Evolutionary conservation across 108 stramenopile genomes (phyloP), one percentile per base, ranked within the genome.

Genomic region (Nitzschia sp.): DNA sequence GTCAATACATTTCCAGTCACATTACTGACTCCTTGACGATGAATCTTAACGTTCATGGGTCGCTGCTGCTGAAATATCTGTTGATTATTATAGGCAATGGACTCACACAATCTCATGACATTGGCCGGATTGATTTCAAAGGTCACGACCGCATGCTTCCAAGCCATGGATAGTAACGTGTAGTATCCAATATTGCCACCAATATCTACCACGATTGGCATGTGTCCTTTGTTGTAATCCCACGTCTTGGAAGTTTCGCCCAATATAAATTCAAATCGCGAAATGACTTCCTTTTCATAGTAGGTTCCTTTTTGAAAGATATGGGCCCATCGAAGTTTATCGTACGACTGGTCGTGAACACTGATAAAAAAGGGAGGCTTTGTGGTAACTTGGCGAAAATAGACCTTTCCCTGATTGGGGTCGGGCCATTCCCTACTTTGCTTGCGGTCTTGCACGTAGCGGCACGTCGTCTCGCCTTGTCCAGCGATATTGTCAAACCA

Each of bases 51-150:
- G 8, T 38, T 26, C 2, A 34, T 34, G 9, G 56, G 45, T 15
- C 29, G 36, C n/a, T 8, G 15, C 8, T 11, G 38, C 15, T 42
- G 11, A 8, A 15, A 42, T 11, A 42, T 11, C 15, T 15, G 11
- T 11, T 42, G 15, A 11, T 42, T 15, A 42, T 29, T 30, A 68
- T 71, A 74, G 19, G 33, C 38, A 9, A 79, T 15, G 19, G 73
- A 70, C 59, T 79, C 68, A 31, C 78, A 79, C 3, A 70, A 6
- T 55, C 78, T 46, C 1, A 54, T n/a, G 26, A 28, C 27, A 59
- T 68, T 79, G 1, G 29, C 26, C 0, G 54, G 68, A 51, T 70
- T 69, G 30, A 71, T 71, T 11, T 79, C 78, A 59, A 79, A 79
- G 6, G 33, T 36, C 2, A 51, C 56, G 2, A 79, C 78, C 21